Percentiles rank a stretch among this genome's conserved stretches.
phyloP scores from a whole-genome alignment of 441 rosid genomes.

The Daphne laureola region DNA sequence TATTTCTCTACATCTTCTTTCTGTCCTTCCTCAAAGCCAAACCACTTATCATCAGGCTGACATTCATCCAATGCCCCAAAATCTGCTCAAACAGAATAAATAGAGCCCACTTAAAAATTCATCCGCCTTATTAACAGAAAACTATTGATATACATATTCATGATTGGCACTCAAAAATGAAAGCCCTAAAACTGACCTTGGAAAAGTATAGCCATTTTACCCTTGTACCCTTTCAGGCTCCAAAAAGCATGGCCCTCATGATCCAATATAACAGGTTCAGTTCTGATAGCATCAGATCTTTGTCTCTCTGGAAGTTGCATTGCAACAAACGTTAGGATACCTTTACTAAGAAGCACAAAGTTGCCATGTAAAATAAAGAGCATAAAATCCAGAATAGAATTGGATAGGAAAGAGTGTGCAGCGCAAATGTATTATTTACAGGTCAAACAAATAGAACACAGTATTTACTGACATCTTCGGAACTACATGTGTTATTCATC shows the following conservation, averaged over 20 bases:
- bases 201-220: slow-evolving; percentile 40
- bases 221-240: slow-evolving; percentile 39
- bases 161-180: slow-evolving; percentile 4
- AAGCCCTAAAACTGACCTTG: slow-evolving; percentile 46
- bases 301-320: slow-evolving; percentile 25
- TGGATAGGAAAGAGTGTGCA: too few relatives aligned
- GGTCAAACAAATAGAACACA: too few relatives aligned
- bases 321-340: slow-evolving; percentile 4
- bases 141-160: slow-evolving; percentile 3
- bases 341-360: too few relatives aligned
- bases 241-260: slow-evolving; percentile 47
- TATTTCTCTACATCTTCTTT: slow-evolving; percentile 51
- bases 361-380: too few relatives aligned
- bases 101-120: background rate
- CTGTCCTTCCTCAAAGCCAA: slow-evolving; percentile 46
- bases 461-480: too few relatives aligned
- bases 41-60: slow-evolving; percentile 56
- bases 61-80: slow-evolving; percentile 28
- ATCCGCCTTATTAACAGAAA: background rate
- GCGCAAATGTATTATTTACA: too few relatives aligned
- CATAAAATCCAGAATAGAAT: too few relatives aligned
- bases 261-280: slow-evolving; percentile 38
- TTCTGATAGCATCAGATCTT: slow-evolving; percentile 63
- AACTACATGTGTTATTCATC: too few relatives aligned
- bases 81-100: slow-evolving; percentile 29